Percentiles rank a stretch among this genome's conserved stretches.
Evolutionary conservation across 2,329 filamentous ascomycete genomes (phyloP).

Genomic region (Hypoxylon sp.): DNA sequence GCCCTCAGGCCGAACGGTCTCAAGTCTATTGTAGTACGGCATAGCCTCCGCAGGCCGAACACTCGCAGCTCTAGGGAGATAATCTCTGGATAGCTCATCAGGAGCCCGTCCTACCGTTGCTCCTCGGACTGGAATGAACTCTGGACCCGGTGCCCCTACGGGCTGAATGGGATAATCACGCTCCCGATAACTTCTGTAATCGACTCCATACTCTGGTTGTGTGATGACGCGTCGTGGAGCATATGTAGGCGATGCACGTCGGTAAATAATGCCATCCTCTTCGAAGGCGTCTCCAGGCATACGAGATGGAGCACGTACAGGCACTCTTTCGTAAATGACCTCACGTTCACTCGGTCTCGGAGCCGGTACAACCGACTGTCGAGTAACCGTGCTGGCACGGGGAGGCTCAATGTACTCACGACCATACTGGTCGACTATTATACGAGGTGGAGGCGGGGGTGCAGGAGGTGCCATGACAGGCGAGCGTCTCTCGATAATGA

Average conservation of each 20-base stretch:
- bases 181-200: slow-evolving; percentile 69
- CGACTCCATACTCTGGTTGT: slow-evolving; percentile 70
- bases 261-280: slow-evolving; percentile 66
- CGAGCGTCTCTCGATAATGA: slow-evolving; percentile 61
- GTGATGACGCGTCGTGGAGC: slow-evolving; percentile 72
- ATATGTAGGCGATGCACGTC: slow-evolving; percentile 65
- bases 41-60: slow-evolving; percentile 67
- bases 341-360: slow-evolving; percentile 64
- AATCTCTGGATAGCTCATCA: slow-evolving; percentile 67
- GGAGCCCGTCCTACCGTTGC: slow-evolving; percentile 59
- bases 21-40: slow-evolving; percentile 63
- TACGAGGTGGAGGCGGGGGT: slow-evolving; percentile 71
- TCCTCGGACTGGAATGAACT: slow-evolving; percentile 65
- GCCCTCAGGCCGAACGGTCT: slow-evolving; percentile 60
- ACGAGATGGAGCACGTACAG: slow-evolving; percentile 66
- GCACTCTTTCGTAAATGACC: slow-evolving; percentile 75
- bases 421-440: slow-evolving; percentile 86
- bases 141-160: slow-evolving; percentile 58
- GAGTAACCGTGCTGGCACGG: slow-evolving; percentile 58
- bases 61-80: slow-evolving; percentile 69
- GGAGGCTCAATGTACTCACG: slow-evolving; percentile 79
- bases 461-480: slow-evolving; percentile 67
- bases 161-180: slow-evolving; percentile 71
- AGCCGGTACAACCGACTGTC: slow-evolving; percentile 68
- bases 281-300: slow-evolving; percentile 64